Conservation (phyloP, 1,284 basidiomycete species). For the Leccinum brunneo-olivaceum region DNA sequence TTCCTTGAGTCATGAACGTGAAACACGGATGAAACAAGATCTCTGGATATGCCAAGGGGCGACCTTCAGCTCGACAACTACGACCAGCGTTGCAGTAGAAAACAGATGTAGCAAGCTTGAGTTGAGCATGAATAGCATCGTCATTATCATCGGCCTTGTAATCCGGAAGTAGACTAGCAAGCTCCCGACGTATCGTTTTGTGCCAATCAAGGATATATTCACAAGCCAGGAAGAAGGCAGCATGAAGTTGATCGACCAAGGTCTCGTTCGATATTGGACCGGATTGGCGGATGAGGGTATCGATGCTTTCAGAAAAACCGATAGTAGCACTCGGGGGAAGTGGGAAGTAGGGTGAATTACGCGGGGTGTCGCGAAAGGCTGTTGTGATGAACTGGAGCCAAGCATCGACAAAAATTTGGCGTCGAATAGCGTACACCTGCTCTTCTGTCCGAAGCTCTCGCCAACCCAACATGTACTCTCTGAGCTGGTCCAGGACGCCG, state of each 20-base stretch:
- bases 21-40: slow-evolving; percentile 30
- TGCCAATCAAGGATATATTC: slow-evolving; percentile 22
- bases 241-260: slow-evolving; percentile 15
- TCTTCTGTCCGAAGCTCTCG: slow-evolving; percentile 30
- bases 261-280: slow-evolving; percentile 3
- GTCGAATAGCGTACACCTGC: slow-evolving; percentile 23
- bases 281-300: slow-evolving; percentile 23
- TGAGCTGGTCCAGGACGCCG: slow-evolving; percentile 20
- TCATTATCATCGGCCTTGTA: slow-evolving; percentile 19
- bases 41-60: slow-evolving; percentile 23
- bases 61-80: slow-evolving; percentile 16
- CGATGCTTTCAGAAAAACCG: slow-evolving; percentile 18
- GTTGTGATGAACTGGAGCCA: slow-evolving; percentile 19
- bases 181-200: slow-evolving; percentile 20
- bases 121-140: slow-evolving; percentile 14
- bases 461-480: slow-evolving; percentile 27
- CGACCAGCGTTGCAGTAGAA: slow-evolving; percentile 19
- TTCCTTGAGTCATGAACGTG: slow-evolving; percentile 8
- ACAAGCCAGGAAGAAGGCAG: slow-evolving; percentile 12
- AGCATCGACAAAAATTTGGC: slow-evolving; percentile 23
- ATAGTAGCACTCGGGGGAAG: slow-evolving; percentile 23
- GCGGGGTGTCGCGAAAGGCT: slow-evolving; percentile 14
- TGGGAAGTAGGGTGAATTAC: slow-evolving; percentile 18
- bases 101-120: slow-evolving; percentile 28
- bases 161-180: slow-evolving; percentile 25